Percentiles rank a stretch among this genome's conserved stretches.
These are phyloP conservation scores for Leccinum aurantiacum DNA, from an alignment of 768 basidiomycete genomes.

Conservation along the genomic window DNA sequence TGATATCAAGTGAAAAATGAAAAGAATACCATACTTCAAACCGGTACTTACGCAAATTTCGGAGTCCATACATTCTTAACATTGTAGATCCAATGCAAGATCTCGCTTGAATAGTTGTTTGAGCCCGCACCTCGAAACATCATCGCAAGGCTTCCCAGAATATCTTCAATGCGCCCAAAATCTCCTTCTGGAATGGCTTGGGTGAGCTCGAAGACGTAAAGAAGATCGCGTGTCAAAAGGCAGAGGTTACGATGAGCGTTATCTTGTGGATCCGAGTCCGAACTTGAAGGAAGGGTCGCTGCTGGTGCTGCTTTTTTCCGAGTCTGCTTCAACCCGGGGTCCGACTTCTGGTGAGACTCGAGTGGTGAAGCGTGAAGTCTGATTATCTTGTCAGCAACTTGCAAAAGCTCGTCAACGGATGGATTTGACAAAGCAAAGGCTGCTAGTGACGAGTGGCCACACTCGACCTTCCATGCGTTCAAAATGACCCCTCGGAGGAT, in stretches of 20 bases:
- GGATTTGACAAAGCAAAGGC: constrained; percentile 26
- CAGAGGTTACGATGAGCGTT: constrained; percentile 23
- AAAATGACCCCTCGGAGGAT: constrained; percentile 36
- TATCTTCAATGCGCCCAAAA: constrained; percentile 34
- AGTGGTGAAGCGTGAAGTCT: not conserved
- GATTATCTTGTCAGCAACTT: not conserved
- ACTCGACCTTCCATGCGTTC: constrained; percentile 32
- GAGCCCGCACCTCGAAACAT: constrained; percentile 22
- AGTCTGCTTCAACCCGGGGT: not conserved
- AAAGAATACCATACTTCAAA: not conserved
- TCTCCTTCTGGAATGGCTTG: constrained; percentile 32
- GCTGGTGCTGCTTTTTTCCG: not conserved
- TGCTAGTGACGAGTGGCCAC: constrained; percentile 10
- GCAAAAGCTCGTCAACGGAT: not conserved
- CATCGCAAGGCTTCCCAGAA: constrained; percentile 15
- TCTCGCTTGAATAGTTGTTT: constrained; percentile 21
- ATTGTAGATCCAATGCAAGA: constrained; percentile 20
- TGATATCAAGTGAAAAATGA: constrained; percentile 5
- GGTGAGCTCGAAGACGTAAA: constrained; percentile 32
- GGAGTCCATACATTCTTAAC: constrained; percentile 36
- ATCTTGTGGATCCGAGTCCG: not conserved
- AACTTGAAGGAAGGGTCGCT: no score
- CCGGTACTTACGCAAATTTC: constrained; percentile 25
- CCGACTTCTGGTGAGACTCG: not conserved
- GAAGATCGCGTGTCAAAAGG: constrained; percentile 30